phyloP scores from a whole-genome alignment of 2,329 filamentous ascomycete genomes.

The Microsporum ferrugineum region DNA sequence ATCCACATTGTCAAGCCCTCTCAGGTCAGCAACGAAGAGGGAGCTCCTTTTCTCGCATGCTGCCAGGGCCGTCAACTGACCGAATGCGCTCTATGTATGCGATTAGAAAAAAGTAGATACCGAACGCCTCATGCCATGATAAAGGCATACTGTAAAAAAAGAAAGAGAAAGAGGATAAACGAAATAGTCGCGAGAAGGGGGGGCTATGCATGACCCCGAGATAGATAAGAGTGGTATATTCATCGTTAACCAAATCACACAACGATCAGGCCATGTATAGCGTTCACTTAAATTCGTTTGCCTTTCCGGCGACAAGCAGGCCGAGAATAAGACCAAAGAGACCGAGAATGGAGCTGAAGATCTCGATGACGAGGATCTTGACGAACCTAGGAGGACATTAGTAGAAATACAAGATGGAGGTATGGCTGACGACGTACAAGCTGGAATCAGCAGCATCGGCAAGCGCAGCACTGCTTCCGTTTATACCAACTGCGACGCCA shows the following conservation, averaged over 20 bases:
- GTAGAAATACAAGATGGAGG: not conserved
- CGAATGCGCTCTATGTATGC: constrained; percentile 12
- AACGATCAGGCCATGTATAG: not conserved
- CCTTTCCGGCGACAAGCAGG: constrained; percentile 74
- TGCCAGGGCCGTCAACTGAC: constrained; percentile 18
- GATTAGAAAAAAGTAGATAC: constrained; percentile 2
- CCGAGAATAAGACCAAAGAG: constrained; percentile 95
- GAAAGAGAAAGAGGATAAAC: not conserved
- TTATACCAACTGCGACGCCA: constrained; percentile 93
- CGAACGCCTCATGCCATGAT: constrained; percentile 12
- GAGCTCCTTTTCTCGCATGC: not conserved
- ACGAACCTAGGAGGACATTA: constrained; percentile 57
- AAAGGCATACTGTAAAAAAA: constrained; percentile 14
- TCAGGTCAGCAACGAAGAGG: not conserved
- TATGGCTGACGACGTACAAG: constrained; percentile 54
- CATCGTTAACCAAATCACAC: constrained; percentile 2
- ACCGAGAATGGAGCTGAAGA: constrained; percentile 94
- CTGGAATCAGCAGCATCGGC: constrained; percentile 88
- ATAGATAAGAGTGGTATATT: not conserved
- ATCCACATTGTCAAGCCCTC: constrained; percentile 2
- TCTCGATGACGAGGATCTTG: constrained; percentile 97
- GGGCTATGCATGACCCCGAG: not conserved
- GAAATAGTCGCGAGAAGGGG: not conserved
- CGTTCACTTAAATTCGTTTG: constrained; percentile 51
- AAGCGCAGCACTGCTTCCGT: constrained; percentile 89